phyloP scores from a whole-genome alignment of 768 basidiomycete genomes.

The Tylopilus sp. region DNA sequence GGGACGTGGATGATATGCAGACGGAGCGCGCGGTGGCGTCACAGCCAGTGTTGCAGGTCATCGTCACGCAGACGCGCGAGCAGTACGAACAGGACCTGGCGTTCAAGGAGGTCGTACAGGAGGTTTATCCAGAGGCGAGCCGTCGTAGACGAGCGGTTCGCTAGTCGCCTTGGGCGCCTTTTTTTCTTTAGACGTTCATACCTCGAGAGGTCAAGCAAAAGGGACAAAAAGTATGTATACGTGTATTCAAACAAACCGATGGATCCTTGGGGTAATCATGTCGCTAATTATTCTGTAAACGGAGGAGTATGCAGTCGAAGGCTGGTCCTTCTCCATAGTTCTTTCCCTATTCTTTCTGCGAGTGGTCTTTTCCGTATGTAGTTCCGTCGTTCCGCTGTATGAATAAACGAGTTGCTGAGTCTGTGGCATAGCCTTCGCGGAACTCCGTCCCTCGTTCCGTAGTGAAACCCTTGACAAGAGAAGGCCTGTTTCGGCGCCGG shows the following conservation, averaged over 20 bases:
- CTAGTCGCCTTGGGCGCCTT: neutral
- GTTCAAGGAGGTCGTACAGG: slow-evolving; percentile 29
- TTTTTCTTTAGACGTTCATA: too few species aligned
- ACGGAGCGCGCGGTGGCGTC: slow-evolving; percentile 11
- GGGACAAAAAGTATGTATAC: slow-evolving; percentile 14
- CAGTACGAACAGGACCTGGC: slow-evolving; percentile 33
- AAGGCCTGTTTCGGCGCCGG: neutral
- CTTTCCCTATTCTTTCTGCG: slow-evolving; percentile 3
- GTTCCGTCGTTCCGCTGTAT: neutral
- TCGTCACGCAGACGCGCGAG: slow-evolving; percentile 33
- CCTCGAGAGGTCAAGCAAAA: neutral
- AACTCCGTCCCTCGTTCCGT: neutral
- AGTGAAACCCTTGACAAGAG: slow-evolving; percentile 1
- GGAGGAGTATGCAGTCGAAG: slow-evolving; percentile 8
- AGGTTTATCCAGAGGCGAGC: slow-evolving; percentile 26
- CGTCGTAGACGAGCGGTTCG: slow-evolving; percentile 14
- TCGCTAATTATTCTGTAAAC: slow-evolving; percentile 22
- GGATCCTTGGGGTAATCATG: slow-evolving; percentile 11
- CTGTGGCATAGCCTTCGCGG: neutral
- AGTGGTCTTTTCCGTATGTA: neutral
- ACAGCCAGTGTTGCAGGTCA: slow-evolving; percentile 31
- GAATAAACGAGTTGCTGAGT: neutral
- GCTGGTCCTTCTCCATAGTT: slow-evolving; percentile 17
- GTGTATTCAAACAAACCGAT: neutral
- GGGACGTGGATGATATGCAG: slow-evolving; percentile 28